These are phyloP conservation scores for Phyllachora maydis DNA, from an alignment of 2,329 filamentous ascomycete genomes.

Conservation along the genomic window DNA sequence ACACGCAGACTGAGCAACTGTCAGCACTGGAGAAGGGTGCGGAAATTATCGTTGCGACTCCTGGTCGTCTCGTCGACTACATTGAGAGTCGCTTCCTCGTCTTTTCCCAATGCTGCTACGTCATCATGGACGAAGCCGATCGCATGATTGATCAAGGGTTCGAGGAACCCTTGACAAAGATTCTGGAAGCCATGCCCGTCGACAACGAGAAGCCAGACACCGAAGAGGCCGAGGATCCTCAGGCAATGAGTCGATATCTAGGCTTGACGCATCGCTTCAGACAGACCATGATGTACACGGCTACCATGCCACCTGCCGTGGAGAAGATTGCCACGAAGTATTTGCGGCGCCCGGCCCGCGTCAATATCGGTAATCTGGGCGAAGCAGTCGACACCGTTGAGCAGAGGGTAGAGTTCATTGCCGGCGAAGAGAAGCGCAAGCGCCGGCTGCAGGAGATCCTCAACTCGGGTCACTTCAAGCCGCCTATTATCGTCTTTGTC, in stretches of 20 bases:
- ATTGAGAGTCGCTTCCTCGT: constrained; percentile 86
- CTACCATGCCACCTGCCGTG: constrained; percentile 84
- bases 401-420: constrained; percentile 81
- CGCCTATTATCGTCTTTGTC: constrained; percentile 97
- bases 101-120: constrained; percentile 88
- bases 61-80: constrained; percentile 89
- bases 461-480: constrained; percentile 53
- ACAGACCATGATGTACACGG: constrained; percentile 99
- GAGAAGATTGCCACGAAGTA: constrained; percentile 97
- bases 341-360: constrained; percentile 75
- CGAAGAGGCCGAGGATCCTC: constrained; percentile 71
- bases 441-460: constrained; percentile 88
- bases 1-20: constrained; percentile 83
- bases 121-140: constrained; percentile 99
- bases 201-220: constrained; percentile 88
- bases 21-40: constrained; percentile 80
- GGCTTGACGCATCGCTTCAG: constrained; percentile 63
- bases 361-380: constrained; percentile 83
- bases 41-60: constrained; percentile 96
- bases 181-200: constrained; percentile 82
- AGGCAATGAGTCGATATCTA: constrained; percentile 65
- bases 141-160: constrained; percentile 98
- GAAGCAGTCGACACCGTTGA: constrained; percentile 97
- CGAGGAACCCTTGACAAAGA: constrained; percentile 94
- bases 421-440: constrained; percentile 89